phyloP scores from a whole-genome alignment of 768 basidiomycete species.

The Xerocomellus intermedius region DNA sequence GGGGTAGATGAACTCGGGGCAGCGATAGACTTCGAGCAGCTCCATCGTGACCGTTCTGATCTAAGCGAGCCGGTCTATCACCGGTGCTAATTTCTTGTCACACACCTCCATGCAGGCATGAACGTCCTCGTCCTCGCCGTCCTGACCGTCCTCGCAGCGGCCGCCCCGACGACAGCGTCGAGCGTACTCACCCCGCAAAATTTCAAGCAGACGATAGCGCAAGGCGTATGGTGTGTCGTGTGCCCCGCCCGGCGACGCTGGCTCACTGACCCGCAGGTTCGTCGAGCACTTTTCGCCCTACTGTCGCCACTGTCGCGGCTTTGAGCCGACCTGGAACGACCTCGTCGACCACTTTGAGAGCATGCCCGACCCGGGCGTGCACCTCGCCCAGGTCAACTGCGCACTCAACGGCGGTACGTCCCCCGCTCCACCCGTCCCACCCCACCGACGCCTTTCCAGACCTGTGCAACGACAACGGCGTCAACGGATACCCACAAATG shows the following conservation, averaged over 20 bases:
- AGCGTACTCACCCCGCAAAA: slow-evolving; percentile 54
- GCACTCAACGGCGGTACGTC: slow-evolving; percentile 70
- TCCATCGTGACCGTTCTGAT: slow-evolving; percentile 17
- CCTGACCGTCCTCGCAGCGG: slow-evolving; percentile 30
- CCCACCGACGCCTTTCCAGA: slow-evolving; percentile 44
- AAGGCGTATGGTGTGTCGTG: slow-evolving; percentile 58
- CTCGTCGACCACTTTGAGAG: slow-evolving; percentile 53
- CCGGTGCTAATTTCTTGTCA: not conserved
- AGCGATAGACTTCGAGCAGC: slow-evolving; percentile 55
- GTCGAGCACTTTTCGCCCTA: slow-evolving; percentile 88
- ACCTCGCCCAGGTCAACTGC: slow-evolving; percentile 82
- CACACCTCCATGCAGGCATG: not conserved
- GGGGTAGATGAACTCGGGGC: slow-evolving; percentile 48
- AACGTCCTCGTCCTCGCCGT: slow-evolving; percentile 30
- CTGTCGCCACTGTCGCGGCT: slow-evolving; percentile 75
- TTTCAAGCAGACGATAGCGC: slow-evolving; percentile 50
- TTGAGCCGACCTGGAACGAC: slow-evolving; percentile 80
- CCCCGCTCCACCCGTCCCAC: no score
- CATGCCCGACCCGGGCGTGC: slow-evolving; percentile 41
- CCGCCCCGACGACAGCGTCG: slow-evolving; percentile 35
- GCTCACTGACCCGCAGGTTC: slow-evolving; percentile 43
- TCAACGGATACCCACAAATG: slow-evolving; percentile 75
- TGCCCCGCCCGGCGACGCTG: fast-evolving
- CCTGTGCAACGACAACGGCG: slow-evolving; percentile 66
- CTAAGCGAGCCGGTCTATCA: not conserved